These are phyloP conservation scores for Cucumis sativus DNA, from an alignment of 306 rosid species.

Conservation along the genomic window Cucumber_9930_V3 NC_026655.2:5418001-5418500, in stretches of 20 bases:
- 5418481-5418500: background rate
- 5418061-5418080: background rate
- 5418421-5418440: background rate
- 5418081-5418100: background rate
- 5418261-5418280: background rate
- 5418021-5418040: background rate
- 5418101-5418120: background rate
- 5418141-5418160: background rate
- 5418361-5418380: background rate
- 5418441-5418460: background rate
- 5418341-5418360: background rate
- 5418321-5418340: background rate
- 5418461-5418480: background rate
- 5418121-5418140: background rate
- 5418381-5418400: background rate
- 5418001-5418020: too few relatives aligned
- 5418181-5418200: background rate
- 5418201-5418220: background rate
- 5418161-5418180: background rate
- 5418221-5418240: background rate
- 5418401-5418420: background rate
- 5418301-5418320: background rate
- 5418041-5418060: background rate
- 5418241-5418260: background rate
- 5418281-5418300: background rate